A percentile compares a stretch with the other conserved stretches of the same genome.
Evolutionary conservation across 140 eudicot species (phyloP).

Genomic region (Oenanthe javanica): DNA sequence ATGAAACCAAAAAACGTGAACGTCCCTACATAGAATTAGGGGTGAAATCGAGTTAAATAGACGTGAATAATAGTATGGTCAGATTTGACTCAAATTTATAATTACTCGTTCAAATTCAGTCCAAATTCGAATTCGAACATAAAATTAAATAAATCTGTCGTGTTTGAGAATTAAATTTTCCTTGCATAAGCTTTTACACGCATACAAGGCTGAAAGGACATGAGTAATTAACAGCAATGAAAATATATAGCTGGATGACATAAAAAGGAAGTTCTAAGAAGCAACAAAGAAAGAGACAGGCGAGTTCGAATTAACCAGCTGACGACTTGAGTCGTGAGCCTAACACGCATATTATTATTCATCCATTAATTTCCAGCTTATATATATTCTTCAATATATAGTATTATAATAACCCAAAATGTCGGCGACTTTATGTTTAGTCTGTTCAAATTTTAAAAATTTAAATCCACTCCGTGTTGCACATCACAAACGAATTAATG

Average conservation of each 20-base stretch:
- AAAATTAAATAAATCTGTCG: no score
- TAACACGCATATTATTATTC: slow-evolving; percentile 1
- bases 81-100: no score
- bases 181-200: not conserved
- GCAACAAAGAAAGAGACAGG: slow-evolving; percentile 1
- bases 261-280: not conserved
- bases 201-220: not conserved
- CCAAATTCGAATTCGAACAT: no score
- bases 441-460: not conserved
- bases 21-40: no score
- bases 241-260: not conserved
- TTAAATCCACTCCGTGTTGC: no score
- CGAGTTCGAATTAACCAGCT: not conserved
- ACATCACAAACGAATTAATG: no score
- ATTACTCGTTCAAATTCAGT: no score
- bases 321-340: not conserved
- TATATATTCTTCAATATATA: not conserved
- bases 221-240: not conserved
- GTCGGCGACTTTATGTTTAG: not conserved
- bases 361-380: not conserved
- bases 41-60: no score
- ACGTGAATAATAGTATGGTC: no score
- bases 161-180: no score
- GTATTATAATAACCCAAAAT: not conserved
- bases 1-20: no score